A percentile compares a stretch with the other conserved stretches of the same genome.
These are phyloP conservation scores for Candida sojae DNA, from an alignment of 1,139 yeast species.

Conservation along the genomic window DNA sequence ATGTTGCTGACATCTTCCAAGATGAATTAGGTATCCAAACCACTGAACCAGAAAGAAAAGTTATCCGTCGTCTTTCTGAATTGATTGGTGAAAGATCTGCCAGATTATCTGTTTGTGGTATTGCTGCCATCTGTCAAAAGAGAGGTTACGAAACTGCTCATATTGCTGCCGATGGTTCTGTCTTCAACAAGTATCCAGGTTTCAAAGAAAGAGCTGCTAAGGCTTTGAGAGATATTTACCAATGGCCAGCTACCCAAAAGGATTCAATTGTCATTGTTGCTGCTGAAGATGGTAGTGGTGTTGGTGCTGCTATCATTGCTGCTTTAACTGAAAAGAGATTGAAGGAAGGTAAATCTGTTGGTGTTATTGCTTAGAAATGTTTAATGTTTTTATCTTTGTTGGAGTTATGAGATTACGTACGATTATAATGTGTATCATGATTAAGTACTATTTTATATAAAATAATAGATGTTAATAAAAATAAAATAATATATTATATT, in stretches of 20 bases:
- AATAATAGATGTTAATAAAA: not conserved
- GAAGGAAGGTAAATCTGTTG: slow-evolving; percentile 71
- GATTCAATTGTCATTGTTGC: slow-evolving; percentile 83
- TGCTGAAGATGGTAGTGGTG: slow-evolving; percentile 99
- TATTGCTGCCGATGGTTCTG: slow-evolving; percentile 98
- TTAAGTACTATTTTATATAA: not conserved
- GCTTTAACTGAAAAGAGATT: slow-evolving; percentile 86
- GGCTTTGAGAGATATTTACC: slow-evolving; percentile 88
- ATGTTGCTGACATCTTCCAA: slow-evolving; percentile 68
- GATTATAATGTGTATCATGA: slow-evolving; percentile 2
- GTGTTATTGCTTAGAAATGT: slow-evolving; percentile 27
- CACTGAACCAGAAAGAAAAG: slow-evolving; percentile 76
- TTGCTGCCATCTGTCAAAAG: slow-evolving; percentile 92
- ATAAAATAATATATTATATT: not conserved
- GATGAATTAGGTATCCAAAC: slow-evolving; percentile 60
- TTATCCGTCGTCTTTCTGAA: slow-evolving; percentile 82
- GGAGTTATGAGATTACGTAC: not conserved
- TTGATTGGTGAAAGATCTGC: slow-evolving; percentile 92
- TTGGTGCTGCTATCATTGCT: slow-evolving; percentile 96
- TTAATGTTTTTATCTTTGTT: not conserved
- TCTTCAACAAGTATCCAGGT: slow-evolving; percentile 88
- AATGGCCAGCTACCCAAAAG: slow-evolving; percentile 59
- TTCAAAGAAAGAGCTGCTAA: slow-evolving; percentile 88
- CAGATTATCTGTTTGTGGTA: slow-evolving; percentile 90
- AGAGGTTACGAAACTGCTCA: slow-evolving; percentile 77